Conservation (phyloP, 164 flowering plant species). For the Vitis vinifera region ASM3070453v1 NC_081807.1:1724001-1724500, state of each 20-base stretch:
- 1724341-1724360: too few species aligned
- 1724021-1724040: conserved; percentile 5
- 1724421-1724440: too few species aligned
- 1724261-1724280: conserved; percentile 22
- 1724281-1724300: conserved; percentile 15
- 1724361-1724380: too few species aligned
- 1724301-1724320: not conserved
- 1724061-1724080: not conserved
- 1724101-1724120: not conserved
- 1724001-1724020: too few species aligned
- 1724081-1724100: not conserved
- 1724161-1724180: conserved; percentile 19
- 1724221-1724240: conserved; percentile 21
- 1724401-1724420: too few species aligned
- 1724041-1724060: not conserved
- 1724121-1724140: conserved; percentile 24
- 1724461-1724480: too few species aligned
- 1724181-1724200: conserved; percentile 16
- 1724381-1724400: too few species aligned
- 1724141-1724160: conserved; percentile 24
- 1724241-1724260: conserved; percentile 19
- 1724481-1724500: too few species aligned
- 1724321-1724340: too few species aligned
- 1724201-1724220: conserved; percentile 22
- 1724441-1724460: too few species aligned